Conservation (phyloP, 2,329 filamentous ascomycete species). For the Fusarium subtropicale region DNA sequence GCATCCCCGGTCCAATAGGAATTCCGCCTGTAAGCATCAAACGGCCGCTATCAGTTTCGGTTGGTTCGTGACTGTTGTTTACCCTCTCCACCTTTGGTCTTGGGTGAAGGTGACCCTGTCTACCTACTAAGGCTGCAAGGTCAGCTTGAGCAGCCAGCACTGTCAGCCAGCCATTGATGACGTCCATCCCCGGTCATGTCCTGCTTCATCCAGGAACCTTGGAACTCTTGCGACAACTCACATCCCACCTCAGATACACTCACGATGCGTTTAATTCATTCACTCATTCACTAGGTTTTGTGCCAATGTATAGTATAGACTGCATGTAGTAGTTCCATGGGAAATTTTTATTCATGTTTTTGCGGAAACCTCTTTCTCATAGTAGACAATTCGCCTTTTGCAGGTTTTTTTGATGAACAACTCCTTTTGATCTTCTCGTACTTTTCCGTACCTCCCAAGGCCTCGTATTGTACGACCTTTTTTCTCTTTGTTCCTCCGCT, state of each 20-base stretch:
- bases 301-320: background rate
- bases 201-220: constrained; percentile 32
- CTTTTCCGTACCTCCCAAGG: constrained; percentile 16
- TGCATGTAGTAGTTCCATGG: background rate
- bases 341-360: constrained; percentile 48
- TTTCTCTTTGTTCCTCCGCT: constrained; percentile 33
- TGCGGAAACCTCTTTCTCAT: constrained; percentile 38
- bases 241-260: constrained; percentile 12
- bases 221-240: constrained; percentile 26
- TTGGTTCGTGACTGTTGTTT: constrained; percentile 21
- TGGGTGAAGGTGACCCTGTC: constrained; percentile 9
- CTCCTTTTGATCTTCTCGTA: constrained; percentile 38
- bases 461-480: background rate
- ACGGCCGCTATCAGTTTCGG: constrained; percentile 22
- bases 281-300: background rate
- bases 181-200: constrained; percentile 37
- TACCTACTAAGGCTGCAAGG: background rate
- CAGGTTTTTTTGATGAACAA: constrained; percentile 44
- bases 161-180: constrained; percentile 16
- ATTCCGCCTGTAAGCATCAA: constrained; percentile 20
- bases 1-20: constrained; percentile 27
- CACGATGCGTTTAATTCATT: constrained; percentile 9
- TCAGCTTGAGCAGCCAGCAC: constrained; percentile 7
- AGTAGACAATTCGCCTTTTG: constrained; percentile 42
- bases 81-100: background rate